These are phyloP conservation scores for Alternaria panax DNA, from an alignment of 2,329 filamentous ascomycete species.

Conservation along the genomic window DNA sequence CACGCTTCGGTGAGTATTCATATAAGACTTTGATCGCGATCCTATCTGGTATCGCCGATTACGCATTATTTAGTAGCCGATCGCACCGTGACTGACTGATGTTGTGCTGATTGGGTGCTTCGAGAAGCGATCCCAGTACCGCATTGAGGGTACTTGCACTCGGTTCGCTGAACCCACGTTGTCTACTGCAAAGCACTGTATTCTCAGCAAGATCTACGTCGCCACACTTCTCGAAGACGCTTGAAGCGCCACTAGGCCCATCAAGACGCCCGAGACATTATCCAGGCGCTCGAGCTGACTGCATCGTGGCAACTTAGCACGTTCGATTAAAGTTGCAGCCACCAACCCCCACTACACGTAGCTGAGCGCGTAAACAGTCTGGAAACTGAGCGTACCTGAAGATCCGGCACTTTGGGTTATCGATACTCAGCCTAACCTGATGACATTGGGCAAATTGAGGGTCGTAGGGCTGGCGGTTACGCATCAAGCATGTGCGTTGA, in stretches of 20 bases:
- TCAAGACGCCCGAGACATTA: conserved; percentile 18
- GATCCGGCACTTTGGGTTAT: conserved; percentile 28
- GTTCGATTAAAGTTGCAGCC: conserved; percentile 40
- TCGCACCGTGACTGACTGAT: neutral
- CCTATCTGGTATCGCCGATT: neutral
- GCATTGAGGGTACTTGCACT: conserved; percentile 7
- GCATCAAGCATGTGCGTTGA: conserved; percentile 22
- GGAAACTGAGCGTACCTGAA: conserved; percentile 24
- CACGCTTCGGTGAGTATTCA: neutral
- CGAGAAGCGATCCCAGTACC: conserved; percentile 13
- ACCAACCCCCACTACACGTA: conserved; percentile 18
- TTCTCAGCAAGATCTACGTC: conserved; percentile 7
- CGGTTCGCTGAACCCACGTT: conserved; percentile 15
- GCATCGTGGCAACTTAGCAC: conserved; percentile 18
- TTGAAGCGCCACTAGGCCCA: conserved; percentile 17
- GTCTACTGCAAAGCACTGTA: conserved; percentile 12
- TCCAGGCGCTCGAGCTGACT: conserved; percentile 22
- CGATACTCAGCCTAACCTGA: conserved; percentile 4
- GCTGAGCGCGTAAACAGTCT: conserved; percentile 30
- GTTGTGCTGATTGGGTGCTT: conserved; percentile 8
- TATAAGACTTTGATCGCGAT: neutral
- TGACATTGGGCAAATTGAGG: conserved; percentile 12
- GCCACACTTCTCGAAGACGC: conserved; percentile 11
- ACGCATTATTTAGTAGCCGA: neutral
- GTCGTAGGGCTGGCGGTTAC: conserved; percentile 42